Conservation (phyloP, 495 filamentous ascomycete species). For the Hypoxylon intermedium region DNA sequence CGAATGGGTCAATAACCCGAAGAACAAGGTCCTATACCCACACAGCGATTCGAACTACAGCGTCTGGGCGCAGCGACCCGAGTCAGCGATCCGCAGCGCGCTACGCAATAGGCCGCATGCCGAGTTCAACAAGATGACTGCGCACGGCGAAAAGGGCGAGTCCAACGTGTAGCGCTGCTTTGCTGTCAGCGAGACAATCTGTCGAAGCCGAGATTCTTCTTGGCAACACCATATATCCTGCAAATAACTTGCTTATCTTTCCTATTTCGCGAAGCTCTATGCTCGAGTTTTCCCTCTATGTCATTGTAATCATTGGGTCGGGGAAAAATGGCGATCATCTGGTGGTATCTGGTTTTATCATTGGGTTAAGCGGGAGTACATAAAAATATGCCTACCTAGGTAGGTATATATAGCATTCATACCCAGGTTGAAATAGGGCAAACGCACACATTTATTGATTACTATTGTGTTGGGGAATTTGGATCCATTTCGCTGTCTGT, state of each 20-base stretch:
- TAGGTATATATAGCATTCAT: background rate
- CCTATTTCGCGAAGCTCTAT: background rate
- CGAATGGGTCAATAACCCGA: conserved; percentile 62
- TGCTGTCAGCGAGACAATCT: background rate
- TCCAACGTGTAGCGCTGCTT: conserved; percentile 17
- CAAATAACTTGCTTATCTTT: background rate
- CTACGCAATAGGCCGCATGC: conserved; percentile 49
- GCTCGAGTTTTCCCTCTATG: background rate
- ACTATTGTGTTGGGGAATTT: background rate
- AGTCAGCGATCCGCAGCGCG: conserved; percentile 52
- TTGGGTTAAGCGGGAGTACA: conserved; percentile 16
- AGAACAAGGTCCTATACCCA: conserved; percentile 73
- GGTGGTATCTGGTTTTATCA: conserved; percentile 8
- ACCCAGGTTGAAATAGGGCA: background rate
- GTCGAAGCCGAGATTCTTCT: background rate
- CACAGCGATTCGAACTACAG: conserved; percentile 64
- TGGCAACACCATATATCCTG: background rate
- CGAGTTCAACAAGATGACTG: conserved; percentile 39
- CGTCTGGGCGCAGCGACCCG: conserved; percentile 66
- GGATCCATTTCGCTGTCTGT: background rate
- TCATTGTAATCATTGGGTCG: conserved; percentile 12
- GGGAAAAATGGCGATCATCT: conserved; percentile 2
- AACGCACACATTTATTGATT: background rate
- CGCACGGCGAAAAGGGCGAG: conserved; percentile 1
- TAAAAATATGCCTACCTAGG: no score